Evolutionary conservation across 169 alveolate genomes (phyloP).

Genomic region (Cystoisospora suis): DNA sequence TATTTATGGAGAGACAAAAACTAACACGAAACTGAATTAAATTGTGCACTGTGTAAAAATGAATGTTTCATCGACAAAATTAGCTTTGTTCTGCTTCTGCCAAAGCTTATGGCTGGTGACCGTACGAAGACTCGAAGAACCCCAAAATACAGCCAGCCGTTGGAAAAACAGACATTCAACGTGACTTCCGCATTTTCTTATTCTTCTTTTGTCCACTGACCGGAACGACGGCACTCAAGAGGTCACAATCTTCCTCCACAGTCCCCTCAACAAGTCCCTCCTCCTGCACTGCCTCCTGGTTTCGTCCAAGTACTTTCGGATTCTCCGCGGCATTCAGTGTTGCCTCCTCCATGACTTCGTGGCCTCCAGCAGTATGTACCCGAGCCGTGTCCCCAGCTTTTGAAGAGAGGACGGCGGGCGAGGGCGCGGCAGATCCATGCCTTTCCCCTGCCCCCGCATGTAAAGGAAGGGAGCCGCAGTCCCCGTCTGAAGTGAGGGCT

Average conservation of each 20-base stretch:
- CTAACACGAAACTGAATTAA: too few species aligned
- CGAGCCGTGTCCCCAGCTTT: background rate
- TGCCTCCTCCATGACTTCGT: background rate
- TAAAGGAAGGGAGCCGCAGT: background rate
- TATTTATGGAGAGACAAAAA: too few species aligned
- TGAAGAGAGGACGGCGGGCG: background rate
- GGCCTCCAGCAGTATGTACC: background rate
- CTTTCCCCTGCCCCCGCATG: background rate
- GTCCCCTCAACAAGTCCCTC: too few species aligned
- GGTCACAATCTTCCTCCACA: background rate
- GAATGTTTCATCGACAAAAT: too few species aligned
- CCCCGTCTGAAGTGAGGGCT: background rate
- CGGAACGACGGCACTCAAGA: background rate
- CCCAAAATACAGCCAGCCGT: too few species aligned
- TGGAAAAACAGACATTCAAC: too few species aligned
- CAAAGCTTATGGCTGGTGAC: too few species aligned
- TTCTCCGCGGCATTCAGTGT: background rate
- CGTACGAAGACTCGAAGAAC: too few species aligned
- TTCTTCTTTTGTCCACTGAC: background rate
- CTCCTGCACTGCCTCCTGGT: background rate
- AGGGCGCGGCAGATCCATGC: background rate
- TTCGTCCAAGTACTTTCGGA: background rate
- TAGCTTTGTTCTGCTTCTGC: too few species aligned
- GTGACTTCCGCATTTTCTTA: constrained; percentile 4
- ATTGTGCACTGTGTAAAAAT: too few species aligned